Evolutionary conservation across 257 asterid species (phyloP).

Genomic region (Petunia axillaris): DNA sequence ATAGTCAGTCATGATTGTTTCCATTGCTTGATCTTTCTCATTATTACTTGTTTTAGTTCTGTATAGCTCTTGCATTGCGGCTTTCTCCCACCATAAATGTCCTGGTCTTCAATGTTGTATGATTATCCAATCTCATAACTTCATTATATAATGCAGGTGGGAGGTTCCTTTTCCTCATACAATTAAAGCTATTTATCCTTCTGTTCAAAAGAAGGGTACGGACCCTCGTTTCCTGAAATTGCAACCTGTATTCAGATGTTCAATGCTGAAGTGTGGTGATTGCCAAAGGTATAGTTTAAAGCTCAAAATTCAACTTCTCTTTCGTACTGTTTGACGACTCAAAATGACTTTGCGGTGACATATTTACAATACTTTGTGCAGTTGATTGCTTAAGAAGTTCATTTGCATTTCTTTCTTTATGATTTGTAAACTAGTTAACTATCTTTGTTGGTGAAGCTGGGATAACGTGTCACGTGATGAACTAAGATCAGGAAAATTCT

Average conservation of each 20-base stretch:
- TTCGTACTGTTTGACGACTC: conserved; percentile 5
- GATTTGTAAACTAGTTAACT: conserved; percentile 4
- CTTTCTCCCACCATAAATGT: conserved; percentile 24
- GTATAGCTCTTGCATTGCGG: conserved; percentile 5
- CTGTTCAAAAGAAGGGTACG: conserved; percentile 49
- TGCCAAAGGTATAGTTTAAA: conserved; percentile 65
- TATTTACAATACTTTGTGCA: conserved; percentile 18
- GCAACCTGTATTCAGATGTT: conserved; percentile 89
- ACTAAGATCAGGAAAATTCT: conserved; percentile 19
- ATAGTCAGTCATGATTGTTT: not conserved
- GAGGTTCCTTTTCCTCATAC: conserved; percentile 88
- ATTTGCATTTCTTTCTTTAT: conserved; percentile 12
- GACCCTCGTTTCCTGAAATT: conserved; percentile 95
- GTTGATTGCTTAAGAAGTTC: not conserved
- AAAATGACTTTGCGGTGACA: not conserved
- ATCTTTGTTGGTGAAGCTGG: conserved; percentile 2
- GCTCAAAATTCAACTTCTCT: not conserved
- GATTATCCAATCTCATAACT: conserved; percentile 30
- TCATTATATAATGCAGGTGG: conserved; percentile 66
- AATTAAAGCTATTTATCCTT: conserved; percentile 60
- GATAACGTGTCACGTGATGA: not conserved
- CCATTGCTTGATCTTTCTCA: not conserved
- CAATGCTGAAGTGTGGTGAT: conserved; percentile 64
- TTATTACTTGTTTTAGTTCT: conserved; percentile 29
- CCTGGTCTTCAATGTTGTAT: conserved; percentile 20